phyloP scores from a whole-genome alignment of 75 land plant species.

The Pseudotsuga menziesii region DNA sequence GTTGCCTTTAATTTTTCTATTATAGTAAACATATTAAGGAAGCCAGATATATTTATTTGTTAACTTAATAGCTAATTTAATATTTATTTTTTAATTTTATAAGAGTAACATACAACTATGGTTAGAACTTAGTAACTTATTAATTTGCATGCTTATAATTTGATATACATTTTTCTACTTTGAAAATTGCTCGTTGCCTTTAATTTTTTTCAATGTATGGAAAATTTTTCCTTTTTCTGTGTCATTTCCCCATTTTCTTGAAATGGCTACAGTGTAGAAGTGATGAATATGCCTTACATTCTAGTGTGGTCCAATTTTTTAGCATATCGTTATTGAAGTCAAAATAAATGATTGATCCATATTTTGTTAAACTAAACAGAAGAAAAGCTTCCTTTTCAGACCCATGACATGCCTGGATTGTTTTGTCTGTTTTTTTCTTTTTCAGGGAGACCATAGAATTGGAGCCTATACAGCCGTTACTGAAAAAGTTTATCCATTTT shows the following conservation, averaged over 20 bases:
- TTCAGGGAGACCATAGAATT: conserved; percentile 62
- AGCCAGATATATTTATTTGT: too few relatives aligned
- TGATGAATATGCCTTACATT: neutral
- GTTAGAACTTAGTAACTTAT: too few relatives aligned
- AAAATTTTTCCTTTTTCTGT: neutral
- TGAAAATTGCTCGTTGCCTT: too few relatives aligned
- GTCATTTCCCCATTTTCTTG: neutral
- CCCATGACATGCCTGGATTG: neutral
- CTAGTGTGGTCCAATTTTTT: neutral
- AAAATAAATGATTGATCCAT: too few relatives aligned
- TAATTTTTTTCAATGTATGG: neutral
- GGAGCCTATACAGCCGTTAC: conserved; percentile 78
- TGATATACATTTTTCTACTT: too few relatives aligned
- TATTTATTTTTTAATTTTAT: too few relatives aligned
- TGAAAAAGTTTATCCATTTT: conserved; percentile 63
- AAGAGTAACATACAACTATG: too few relatives aligned
- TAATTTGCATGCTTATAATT: too few relatives aligned
- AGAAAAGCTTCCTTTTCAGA: neutral
- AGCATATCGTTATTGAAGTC: conserved; percentile 2
- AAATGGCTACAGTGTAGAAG: neutral
- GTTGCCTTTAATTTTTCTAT: too few relatives aligned
- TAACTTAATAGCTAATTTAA: too few relatives aligned
- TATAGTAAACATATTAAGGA: too few relatives aligned
- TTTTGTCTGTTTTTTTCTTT: conserved; percentile 8
- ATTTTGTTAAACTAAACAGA: neutral